Base-by-base conservation (phyloP, 306 rosid species). In the Adenanthera pavonina region DNA sequence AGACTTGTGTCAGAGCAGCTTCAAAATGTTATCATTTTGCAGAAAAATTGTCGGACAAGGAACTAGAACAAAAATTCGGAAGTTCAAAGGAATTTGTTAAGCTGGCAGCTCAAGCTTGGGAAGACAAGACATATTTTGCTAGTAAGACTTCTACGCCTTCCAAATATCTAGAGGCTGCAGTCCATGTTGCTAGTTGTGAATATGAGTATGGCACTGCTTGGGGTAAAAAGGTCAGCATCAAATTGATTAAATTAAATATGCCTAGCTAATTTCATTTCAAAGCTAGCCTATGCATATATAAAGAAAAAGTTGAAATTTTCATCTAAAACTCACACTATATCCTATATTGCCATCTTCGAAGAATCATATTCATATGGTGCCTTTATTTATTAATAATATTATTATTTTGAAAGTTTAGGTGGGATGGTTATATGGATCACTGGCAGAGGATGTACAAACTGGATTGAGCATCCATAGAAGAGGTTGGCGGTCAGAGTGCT, bases 401-500 rank as follows among this genome's bases (percentile, higher is more conserved):
- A 53, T 53, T 5, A 54, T 3, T 57, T 66, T 7, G 71, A 33
- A 30, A 65, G 8, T 9, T 10, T 78, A 87, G 86, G 82, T 81
- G 40, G 88, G 86, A 0, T 83, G 85, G 85, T 35, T 81, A 33
- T 86, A 86, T 80, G 97, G 97, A 52, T 87, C 95, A 5, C 33
- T 74, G 12, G 14, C 89, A 15, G 96, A 94, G 79, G 97, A 94
- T 73, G 4, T 79, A 16, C 80, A 86, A 1, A 91, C 94, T 2
- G 91, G 98, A 5, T 69, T 90, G 36, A 74, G 7, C 7, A 86
- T 91, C 20, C 97, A 94, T 8, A 73, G 52, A 43, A 87, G 14
- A 72, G 96, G 97, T 15, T 92, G 96, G 98, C 85, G 83, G 67
- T 91, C 98, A 0, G 89, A 80, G n/a, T 0, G 52, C 0, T 81